Base-by-base conservation (phyloP, 169 alveolate species). In the Plasmodium blacklocki region DNA sequence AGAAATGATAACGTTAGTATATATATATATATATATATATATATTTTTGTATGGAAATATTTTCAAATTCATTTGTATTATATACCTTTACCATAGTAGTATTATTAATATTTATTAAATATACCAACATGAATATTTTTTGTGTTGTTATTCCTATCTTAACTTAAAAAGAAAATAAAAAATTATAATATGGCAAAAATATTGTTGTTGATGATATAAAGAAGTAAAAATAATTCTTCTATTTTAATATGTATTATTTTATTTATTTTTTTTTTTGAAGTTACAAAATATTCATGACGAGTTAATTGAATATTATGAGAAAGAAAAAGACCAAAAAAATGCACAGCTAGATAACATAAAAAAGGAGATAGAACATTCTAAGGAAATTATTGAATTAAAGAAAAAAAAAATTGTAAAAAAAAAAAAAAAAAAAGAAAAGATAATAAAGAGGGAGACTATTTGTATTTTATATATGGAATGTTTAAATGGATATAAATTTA, bases 211-310 rank as follows among this genome's bases (percentile, higher is more conserved):
- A 29, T 29, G 4, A 29, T 29, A 29, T 29, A 29, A 29, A 29
- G 43, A 29, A 29, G 6, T 29, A 29, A 1, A 29, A 29, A 29
- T 29, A 29, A 29, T 29, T 29, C 7, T 29, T 29, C 43, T 29
- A 29, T 29, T 29, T 29, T 29, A 29, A 29, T 29, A 29, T 29
- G 43, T 29, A 29, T 54, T 54, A 11, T n/a, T 52, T 18, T 14
- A 39, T 14, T 39, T 50, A 4, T 11, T 56, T 58, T 59, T 60
- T 60, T 43, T 26, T 56, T 63, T 19, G 43, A 64, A 76, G 89
- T 58, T 76, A 32, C 89, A 76, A 76, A 66, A 63, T 71, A 68
- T 76, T 12, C 89, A 76, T 50, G 89, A 76, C 45, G 71, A 66
- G 14, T 58, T 76, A 26, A 76, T 76, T 21, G 89, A 76, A 6